A percentile compares a stretch with the other conserved stretches of the same genome.
phyloP scores from a whole-genome alignment of 208 protist species.

The Trypanosoma vivax region DNA sequence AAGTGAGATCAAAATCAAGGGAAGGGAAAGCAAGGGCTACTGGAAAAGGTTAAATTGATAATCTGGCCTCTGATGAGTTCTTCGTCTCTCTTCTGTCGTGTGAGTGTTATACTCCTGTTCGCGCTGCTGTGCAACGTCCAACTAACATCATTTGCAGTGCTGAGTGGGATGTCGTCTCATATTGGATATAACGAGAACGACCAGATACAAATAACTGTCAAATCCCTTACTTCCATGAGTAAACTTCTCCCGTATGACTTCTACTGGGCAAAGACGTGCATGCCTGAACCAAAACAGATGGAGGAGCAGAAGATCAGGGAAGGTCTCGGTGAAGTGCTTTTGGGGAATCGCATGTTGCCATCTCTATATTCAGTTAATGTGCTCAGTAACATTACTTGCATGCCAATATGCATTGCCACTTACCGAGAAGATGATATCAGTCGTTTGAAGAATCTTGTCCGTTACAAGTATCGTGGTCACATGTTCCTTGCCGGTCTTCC shows the following conservation, averaged over 20 bases:
- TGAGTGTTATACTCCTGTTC: too few species aligned
- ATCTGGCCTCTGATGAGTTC: too few species aligned
- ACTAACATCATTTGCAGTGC: too few species aligned
- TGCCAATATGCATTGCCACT: constrained; percentile 22
- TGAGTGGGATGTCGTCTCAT: constrained; percentile 11
- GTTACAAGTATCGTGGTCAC: constrained; percentile 41
- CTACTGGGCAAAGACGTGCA: constrained; percentile 90
- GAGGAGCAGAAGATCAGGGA: constrained; percentile 33
- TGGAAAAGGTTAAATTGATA: too few species aligned
- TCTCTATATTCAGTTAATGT: constrained; percentile 78
- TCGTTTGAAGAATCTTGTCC: constrained; percentile 28
- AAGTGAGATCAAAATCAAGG: too few species aligned
- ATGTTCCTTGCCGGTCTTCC: constrained; percentile 69
- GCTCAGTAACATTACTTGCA: constrained; percentile 25
- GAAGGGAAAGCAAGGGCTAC: too few species aligned
- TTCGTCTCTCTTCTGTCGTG: too few species aligned
- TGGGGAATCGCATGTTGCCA: constrained; percentile 91
- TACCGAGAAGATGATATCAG: constrained; percentile 22
- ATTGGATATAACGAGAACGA: constrained; percentile 7
- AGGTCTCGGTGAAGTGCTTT: constrained; percentile 93
- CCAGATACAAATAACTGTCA: constrained; percentile 48
- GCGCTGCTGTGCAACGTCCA: too few species aligned
- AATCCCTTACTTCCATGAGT: constrained; percentile 84
- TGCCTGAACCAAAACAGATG: constrained; percentile 27
- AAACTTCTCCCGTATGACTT: constrained; percentile 92